phyloP scores from a whole-genome alignment of 176 grass and related monocot species.

The Echinochloa phyllopogon region DNA sequence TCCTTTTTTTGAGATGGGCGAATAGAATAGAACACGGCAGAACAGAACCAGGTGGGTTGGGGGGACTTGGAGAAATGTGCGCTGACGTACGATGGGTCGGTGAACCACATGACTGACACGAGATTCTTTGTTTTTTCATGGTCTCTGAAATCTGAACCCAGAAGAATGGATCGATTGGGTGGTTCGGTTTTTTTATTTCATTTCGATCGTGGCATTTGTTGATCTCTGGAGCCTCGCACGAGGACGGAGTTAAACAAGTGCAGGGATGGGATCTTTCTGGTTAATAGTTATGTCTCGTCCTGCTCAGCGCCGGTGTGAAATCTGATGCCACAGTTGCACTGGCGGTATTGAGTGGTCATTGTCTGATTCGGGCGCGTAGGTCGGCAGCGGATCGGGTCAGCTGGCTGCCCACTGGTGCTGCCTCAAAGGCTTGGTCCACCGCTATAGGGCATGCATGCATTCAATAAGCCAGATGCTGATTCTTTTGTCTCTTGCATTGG shows the following conservation, averaged over 20 bases:
- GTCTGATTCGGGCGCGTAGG: not conserved
- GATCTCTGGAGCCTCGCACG: not conserved
- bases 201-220: not conserved
- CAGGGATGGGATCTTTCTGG: conserved; percentile 22
- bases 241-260: not conserved
- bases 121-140: not conserved
- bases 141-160: not conserved
- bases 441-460: not conserved
- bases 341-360: not conserved
- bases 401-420: not conserved
- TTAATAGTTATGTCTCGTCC: not conserved
- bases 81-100: conserved; percentile 25
- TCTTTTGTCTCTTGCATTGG: conserved; percentile 10
- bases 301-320: not conserved
- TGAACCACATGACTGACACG: not conserved
- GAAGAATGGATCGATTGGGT: not conserved
- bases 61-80: not conserved
- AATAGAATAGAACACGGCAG: not conserved
- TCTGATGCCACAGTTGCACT: not conserved
- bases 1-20: not conserved
- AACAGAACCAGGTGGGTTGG: conserved; percentile 17
- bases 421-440: not conserved
- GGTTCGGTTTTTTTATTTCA: too few species aligned
- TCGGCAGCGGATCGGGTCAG: not conserved
- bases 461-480: conserved; percentile 8